A percentile compares a stretch with the other conserved stretches of the same genome.
Conservation (phyloP, 1,139 yeast genomes). For the Debaryomyces singareniensis region DNA sequence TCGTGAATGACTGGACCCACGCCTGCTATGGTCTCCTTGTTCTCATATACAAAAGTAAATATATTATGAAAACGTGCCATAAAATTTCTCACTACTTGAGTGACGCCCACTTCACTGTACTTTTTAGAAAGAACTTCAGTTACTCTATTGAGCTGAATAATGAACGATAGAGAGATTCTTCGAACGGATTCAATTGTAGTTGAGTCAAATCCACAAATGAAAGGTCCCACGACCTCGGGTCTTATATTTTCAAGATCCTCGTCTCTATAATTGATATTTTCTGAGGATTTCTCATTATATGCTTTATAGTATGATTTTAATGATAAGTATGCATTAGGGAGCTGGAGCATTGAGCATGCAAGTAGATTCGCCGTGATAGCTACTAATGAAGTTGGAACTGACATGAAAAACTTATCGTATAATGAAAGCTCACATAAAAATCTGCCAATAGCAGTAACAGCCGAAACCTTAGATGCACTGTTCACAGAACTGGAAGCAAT, state of each 20-base stretch:
- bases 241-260: constrained; percentile 29
- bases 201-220: constrained; percentile 45
- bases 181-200: constrained; percentile 37
- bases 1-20: constrained; percentile 1
- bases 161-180: constrained; percentile 39
- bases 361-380: constrained; percentile 67
- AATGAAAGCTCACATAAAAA: constrained; percentile 73
- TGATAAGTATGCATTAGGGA: constrained; percentile 30
- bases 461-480: constrained; percentile 32
- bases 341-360: constrained; percentile 60
- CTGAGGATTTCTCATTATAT: background rate
- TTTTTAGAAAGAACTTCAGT: constrained; percentile 54
- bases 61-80: constrained; percentile 18
- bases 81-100: constrained; percentile 32
- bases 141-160: constrained; percentile 39
- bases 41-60: constrained; percentile 20
- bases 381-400: constrained; percentile 54
- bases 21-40: constrained; percentile 1
- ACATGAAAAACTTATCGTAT: constrained; percentile 63
- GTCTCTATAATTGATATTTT: constrained; percentile 4
- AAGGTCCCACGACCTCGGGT: constrained; percentile 43
- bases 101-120: constrained; percentile 40
- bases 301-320: constrained; percentile 8
- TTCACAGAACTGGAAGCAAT: constrained; percentile 4
- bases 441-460: constrained; percentile 52